phyloP scores from a whole-genome alignment of 2,329 filamentous ascomycete species.

The Neospermospora avenae region DNA sequence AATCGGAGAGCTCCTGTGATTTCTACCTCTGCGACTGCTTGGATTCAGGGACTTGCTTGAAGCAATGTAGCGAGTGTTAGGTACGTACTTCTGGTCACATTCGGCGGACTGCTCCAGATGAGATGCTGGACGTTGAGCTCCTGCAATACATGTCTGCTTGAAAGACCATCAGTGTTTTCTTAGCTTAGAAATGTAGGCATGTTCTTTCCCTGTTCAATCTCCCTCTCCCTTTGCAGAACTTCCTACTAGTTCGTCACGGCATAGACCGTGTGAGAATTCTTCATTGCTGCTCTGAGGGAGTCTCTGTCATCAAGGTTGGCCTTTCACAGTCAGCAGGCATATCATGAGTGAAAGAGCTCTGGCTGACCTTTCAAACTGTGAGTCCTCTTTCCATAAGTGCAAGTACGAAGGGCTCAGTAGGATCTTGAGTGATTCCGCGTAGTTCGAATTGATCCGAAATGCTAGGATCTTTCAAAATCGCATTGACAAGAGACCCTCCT shows the following conservation, averaged over 20 bases:
- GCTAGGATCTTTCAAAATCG: slow-evolving; percentile 42
- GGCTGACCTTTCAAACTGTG: slow-evolving; percentile 37
- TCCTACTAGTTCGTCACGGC: slow-evolving; percentile 25
- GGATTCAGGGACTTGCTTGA: background rate
- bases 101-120: slow-evolving; percentile 42
- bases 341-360: background rate
- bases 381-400: slow-evolving; percentile 41
- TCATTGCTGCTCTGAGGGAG: slow-evolving; percentile 34
- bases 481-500: slow-evolving; percentile 45
- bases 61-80: background rate
- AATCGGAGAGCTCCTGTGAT: slow-evolving; percentile 38
- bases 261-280: slow-evolving; percentile 24
- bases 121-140: slow-evolving; percentile 41
- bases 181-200: slow-evolving; percentile 39
- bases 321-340: slow-evolving; percentile 6
- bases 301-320: slow-evolving; percentile 41
- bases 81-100: slow-evolving; percentile 38
- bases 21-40: slow-evolving; percentile 36
- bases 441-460: slow-evolving; percentile 41
- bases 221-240: slow-evolving; percentile 33
- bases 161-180: slow-evolving; percentile 16
- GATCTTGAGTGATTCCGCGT: slow-evolving; percentile 46
- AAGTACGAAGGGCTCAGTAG: slow-evolving; percentile 41
- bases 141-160: slow-evolving; percentile 17
- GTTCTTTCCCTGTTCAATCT: slow-evolving; percentile 34